Evolutionary conservation across 176 grass and related monocot genomes (phyloP).

Genomic region (Dactylis glomerata): DNA sequence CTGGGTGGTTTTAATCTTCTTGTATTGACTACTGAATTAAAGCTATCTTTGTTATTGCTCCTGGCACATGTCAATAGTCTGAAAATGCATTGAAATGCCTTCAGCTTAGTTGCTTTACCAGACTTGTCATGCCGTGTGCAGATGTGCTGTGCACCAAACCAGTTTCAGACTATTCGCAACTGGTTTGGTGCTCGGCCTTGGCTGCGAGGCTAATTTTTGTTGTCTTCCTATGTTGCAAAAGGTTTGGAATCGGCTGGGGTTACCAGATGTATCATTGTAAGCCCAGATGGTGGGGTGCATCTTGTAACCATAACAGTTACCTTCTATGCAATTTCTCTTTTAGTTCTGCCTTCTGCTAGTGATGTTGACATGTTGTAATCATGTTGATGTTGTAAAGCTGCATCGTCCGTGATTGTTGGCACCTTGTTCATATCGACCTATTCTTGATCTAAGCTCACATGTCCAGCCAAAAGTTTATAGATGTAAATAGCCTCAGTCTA

Average conservation of each 20-base stretch:
- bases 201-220: neutral
- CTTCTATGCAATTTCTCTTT: conserved; percentile 9
- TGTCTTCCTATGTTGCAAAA: conserved; percentile 1
- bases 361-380: neutral
- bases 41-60: conserved; percentile 9
- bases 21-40: neutral
- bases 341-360: neutral
- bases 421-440: neutral
- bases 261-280: neutral
- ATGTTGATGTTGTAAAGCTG: neutral
- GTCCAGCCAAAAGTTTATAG: neutral
- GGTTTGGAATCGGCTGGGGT: neutral
- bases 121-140: neutral
- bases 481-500: neutral
- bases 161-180: no score
- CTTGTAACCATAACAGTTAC: conserved; percentile 27
- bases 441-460: neutral
- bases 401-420: neutral
- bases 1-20: neutral
- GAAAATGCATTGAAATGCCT: conserved; percentile 20
- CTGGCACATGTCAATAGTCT: neutral
- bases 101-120: neutral
- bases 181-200: conserved; percentile 9
- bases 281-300: neutral
- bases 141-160: no score